Base-by-base conservation (phyloP, 805 yeast species). In the Yueomyces sp. region DNA sequence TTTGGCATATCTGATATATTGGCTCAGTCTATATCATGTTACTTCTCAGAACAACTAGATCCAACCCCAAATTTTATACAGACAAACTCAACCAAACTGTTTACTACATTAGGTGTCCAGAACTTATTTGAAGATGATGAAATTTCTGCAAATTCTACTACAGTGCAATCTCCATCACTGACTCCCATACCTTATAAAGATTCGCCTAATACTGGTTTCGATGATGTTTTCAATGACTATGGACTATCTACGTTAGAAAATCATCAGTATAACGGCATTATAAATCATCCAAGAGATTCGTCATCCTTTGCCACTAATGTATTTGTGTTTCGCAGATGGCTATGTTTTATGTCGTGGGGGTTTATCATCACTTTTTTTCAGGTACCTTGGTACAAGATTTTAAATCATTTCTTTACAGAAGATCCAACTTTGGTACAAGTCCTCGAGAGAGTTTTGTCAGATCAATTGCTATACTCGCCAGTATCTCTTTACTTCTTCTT, bases 1-100 rank as follows among this genome's bases (percentile, higher is more conserved):
- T 85, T 79, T 59, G 96, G 95, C 0, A 77, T 86, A n/a, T 87
- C 96, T 0, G 97, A 90, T 58, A 76, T 88, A 0, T 57, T 88
- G 48, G 97, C 97, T 0, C 97, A 90, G 60, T 72, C 82, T 3
- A 67, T 86, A 3, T 55, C 74, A 4, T 63, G 70, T 33, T 59
- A 65, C 39, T 44, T 46, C 38, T 46, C 58, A 4, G 41, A 46
- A 28, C 32, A 44, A 11, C 45, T 52, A 19, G 53, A 50, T 40
- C 56, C 60, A 26, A 46, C 52, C 9, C 58, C 56, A 26, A 47
- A 46, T n/a, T 44, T 49, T 7, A 43, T 51, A 27, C 51, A 49
- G 36, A 31, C 43, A 6, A 40, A 55, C 7, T 46, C 50, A 2
- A 40, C 43, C n/a, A 45, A 41, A 7, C n/a, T 34, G 6, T 34